Evolutionary conservation across 2,329 filamentous ascomycete genomes (phyloP).

Genomic region (Davidsoniella eucalypti): DNA sequence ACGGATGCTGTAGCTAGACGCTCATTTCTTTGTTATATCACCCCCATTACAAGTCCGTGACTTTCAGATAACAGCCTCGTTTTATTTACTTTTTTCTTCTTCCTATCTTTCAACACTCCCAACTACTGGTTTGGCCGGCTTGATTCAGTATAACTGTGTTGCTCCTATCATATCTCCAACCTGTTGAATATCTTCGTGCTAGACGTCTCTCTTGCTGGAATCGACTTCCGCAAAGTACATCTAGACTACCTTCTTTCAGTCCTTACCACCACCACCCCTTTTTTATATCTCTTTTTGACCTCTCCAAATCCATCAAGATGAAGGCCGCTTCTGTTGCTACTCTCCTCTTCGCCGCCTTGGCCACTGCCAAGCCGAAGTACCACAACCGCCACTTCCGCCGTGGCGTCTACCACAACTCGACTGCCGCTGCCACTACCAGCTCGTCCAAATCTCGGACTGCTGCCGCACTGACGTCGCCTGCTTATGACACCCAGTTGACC

Average conservation of each 20-base stretch:
- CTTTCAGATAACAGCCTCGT: slow-evolving; percentile 4
- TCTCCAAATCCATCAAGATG: slow-evolving; percentile 2
- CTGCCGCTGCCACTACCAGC: neutral
- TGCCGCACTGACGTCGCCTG: neutral
- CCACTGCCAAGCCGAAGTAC: slow-evolving; percentile 8
- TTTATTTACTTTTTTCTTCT: slow-evolving; percentile 6
- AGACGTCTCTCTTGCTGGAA: no score
- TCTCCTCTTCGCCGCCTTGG: slow-evolving; percentile 10
- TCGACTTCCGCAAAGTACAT: neutral
- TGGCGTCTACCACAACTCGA: neutral
- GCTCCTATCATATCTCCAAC: slow-evolving; percentile 6
- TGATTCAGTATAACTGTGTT: no score
- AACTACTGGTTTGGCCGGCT: no score
- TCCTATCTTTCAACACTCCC: slow-evolving; percentile 6
- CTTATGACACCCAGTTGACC: neutral
- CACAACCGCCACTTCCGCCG: slow-evolving; percentile 10
- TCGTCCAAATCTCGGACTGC: neutral
- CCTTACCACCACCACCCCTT: neutral
- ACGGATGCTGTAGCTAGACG: slow-evolving; percentile 12
- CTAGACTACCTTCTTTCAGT: no score
- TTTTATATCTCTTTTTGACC: neutral
- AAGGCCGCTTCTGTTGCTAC: slow-evolving; percentile 11
- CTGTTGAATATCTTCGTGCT: neutral
- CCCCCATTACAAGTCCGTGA: neutral
- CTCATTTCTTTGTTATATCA: slow-evolving; percentile 9